Base-by-base conservation (phyloP, 129 eudicot species). In the Cynara cardunculus region DNA sequence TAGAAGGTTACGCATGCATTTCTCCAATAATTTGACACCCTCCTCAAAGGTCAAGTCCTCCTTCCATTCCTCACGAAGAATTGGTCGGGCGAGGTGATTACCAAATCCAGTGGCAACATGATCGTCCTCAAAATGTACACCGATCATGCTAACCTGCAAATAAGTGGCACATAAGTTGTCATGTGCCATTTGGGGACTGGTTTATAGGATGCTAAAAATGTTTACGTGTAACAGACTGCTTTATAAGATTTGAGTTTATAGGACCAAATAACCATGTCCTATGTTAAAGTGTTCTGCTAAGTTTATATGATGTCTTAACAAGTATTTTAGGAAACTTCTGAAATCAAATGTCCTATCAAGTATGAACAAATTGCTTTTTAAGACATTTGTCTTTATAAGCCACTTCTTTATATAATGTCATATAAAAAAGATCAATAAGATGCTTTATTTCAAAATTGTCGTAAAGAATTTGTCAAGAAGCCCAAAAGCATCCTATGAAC, bases 81-180 rank as follows among this genome's bases (percentile, higher is more conserved):
- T 81, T 6, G 97, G 98, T 27, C 91, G 75, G 8, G 97, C 98
- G n/a, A 91, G 92, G 85, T 94, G 98, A 83, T 94, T 94, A 18
- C 98, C 98, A 80, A 94, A 94, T 59, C 98, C 97, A 74, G 98
- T 94, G 2, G 98, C 97, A 25, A 94, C 87, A 78, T 93, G 91
- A 76, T 91, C 78, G 35, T 93, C 98, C 86, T 89, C 89, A 82
- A 84, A 93, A 81, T 93, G 91, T 9, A 93, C 96, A 46, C 94
- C 98, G 69, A 92, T 92, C 96, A 92, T 92, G 80, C 88, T 92
- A 25, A 92, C 97, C 97, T 92, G 79, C 39, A 81, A 12, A 69
- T 5, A 10, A 25, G 59, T 74, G 24, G 22, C 64, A 53, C 26
- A 24, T 41, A 74, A 11, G 49, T 9, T 19, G 67, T 26, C 30